Base-by-base conservation (phyloP, 352 stramenopile species). In the Phytophthora pistaciae region DNA sequence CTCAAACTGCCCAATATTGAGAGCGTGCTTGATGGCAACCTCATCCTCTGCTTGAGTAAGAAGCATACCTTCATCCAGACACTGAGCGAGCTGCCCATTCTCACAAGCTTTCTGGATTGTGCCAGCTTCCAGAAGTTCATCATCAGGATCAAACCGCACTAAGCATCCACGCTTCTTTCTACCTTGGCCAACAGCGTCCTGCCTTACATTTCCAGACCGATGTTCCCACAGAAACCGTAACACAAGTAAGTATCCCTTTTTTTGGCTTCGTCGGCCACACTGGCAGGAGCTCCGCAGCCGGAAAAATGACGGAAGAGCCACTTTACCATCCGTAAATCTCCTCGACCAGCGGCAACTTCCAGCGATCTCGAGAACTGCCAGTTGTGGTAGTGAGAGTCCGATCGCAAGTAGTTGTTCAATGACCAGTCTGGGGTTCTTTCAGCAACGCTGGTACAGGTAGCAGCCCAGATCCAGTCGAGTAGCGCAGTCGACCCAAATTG, bases 401-500 rank as follows among this genome's bases (percentile, higher is more conserved):
- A 67, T 1, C 33, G 60, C 11, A 67, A 20, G 16, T 46, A 55
- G 25, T 67, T 67, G 33, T 21, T 29, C 0, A 53, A 23, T 20
- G 60, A 31, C 48, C 46, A 66, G 3, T 49, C 6, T 23, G 33
- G 20, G 3, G 13, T 40, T 18, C 60, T 36, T n/a, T n/a, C 18
- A 20, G 36, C 40, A 14, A 13, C 21, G n/a, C 14, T 27, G 4
- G 33, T 29, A 23, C 49, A 55, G 13, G 49, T 67, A 0, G 60
- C 38, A 20, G 10, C 3, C 49, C 36, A 42, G 14, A 60, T 67
- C 21, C 50, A 59, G 36, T 66, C 60, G 31, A 66, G 27, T 33
- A 66, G 23, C n/a, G 27, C 13, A 1, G 27, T 52, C 3, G 31
- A 60, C 7, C 48, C 60, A 16, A 60, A 29, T 14, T 18, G 10